These are phyloP conservation scores for Calvatia gigantea DNA, from an alignment of 768 basidiomycete genomes.

Conservation along the genomic window DNA sequence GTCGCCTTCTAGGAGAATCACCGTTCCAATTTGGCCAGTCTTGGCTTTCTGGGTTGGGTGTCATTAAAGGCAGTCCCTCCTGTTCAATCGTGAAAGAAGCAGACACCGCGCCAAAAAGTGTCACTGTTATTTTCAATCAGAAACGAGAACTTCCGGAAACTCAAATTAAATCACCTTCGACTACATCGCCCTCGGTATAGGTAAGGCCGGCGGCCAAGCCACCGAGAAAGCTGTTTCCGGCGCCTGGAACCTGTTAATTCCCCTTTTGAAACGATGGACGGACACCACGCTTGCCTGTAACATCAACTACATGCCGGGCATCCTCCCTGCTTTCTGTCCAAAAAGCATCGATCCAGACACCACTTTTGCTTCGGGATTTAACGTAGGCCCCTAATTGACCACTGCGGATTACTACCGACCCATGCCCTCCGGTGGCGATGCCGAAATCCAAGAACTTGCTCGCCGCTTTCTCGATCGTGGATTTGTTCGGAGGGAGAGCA, in stretches of 20 bases:
- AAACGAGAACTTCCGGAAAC: neutral
- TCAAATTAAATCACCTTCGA: constrained; percentile 49
- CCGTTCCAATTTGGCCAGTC: constrained; percentile 59
- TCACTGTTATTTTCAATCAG: constrained; percentile 40
- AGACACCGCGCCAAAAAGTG: constrained; percentile 73
- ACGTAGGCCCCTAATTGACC: constrained; percentile 72
- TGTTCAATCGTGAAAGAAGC: constrained; percentile 86
- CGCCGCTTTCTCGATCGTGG: constrained; percentile 66
- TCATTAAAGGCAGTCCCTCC: constrained; percentile 61
- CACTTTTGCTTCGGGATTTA: constrained; percentile 31
- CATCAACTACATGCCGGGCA: constrained; percentile 61
- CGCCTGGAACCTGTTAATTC: constrained; percentile 45
- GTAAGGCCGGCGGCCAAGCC: constrained; percentile 75
- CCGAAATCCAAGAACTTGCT: constrained; percentile 56
- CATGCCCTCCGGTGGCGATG: constrained; percentile 44
- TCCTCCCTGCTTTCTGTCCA: constrained; percentile 46
- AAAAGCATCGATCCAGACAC: constrained; percentile 72
- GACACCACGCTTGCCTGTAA: constrained; percentile 57
- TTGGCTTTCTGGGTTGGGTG: constrained; percentile 21
- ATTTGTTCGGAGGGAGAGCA: constrained; percentile 42
- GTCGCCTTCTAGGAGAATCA: constrained; percentile 57
- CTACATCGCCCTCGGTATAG: constrained; percentile 53
- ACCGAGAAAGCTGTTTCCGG: constrained; percentile 89
- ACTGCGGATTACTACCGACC: constrained; percentile 71
- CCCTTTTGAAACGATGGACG: neutral